Percentiles rank a stretch among this genome's conserved stretches.
These are phyloP conservation scores for Stephanodiscus minutulus DNA, from an alignment of 108 stramenopile genomes.

Conservation along the genomic window DNA sequence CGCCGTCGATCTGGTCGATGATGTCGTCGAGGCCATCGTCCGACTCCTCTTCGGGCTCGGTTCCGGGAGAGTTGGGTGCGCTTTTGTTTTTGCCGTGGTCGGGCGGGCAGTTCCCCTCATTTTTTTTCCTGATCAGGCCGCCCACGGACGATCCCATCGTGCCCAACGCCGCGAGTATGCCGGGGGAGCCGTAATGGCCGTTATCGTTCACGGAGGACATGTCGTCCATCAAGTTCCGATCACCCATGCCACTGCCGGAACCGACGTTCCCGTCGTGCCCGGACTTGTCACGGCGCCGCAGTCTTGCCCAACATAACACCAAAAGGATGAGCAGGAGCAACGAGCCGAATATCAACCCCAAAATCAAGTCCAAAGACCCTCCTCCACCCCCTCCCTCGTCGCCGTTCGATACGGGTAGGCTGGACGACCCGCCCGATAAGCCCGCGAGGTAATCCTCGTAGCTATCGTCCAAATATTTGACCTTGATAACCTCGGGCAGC, in stretches of 20 bases:
- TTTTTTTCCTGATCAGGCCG: neutral
- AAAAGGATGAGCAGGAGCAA: neutral
- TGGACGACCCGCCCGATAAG: neutral
- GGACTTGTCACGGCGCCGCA: conserved; percentile 1
- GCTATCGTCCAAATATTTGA: conserved; percentile 31
- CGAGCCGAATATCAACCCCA: neutral
- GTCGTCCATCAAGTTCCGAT: conserved; percentile 13
- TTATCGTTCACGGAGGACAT: neutral
- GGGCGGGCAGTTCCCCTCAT: neutral
- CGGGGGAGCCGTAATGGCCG: neutral
- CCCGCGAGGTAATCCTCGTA: conserved; percentile 20
- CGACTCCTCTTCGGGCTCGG: conserved; percentile 10
- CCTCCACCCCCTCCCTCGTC: neutral
- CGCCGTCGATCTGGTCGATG: conserved; percentile 33
- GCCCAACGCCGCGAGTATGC: neutral
- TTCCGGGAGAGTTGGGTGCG: conserved; percentile 13
- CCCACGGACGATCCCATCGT: conserved; percentile 3
- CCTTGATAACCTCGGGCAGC: conserved; percentile 35
- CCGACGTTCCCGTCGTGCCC: neutral
- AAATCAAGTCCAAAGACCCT: neutral
- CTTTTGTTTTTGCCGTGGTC: conserved; percentile 5
- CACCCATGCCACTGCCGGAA: too few relatives aligned
- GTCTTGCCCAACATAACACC: neutral
- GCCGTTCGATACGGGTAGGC: too few relatives aligned
- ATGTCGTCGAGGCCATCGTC: conserved; percentile 38